phyloP scores from a whole-genome alignment of 176 grass and related monocot genomes.

The Bonia amplexicaulis region DNA sequence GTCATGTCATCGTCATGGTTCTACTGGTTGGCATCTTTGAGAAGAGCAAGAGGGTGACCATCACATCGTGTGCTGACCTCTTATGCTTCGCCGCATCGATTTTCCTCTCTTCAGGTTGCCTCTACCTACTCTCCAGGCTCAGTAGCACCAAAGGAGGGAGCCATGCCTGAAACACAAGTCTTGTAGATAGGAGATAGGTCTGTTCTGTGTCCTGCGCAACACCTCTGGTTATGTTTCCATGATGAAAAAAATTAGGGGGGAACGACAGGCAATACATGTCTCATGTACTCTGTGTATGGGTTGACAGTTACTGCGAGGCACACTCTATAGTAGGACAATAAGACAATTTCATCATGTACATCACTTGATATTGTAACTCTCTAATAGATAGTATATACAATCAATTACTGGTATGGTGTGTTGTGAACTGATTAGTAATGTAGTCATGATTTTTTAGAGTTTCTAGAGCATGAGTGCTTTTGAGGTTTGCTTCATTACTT shows the following conservation, averaged over 20 bases:
- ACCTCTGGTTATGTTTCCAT: background rate
- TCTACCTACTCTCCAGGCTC: slow-evolving; percentile 89
- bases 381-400: background rate
- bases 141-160: slow-evolving; percentile 30
- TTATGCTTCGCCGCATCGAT: slow-evolving; percentile 70
- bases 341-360: background rate
- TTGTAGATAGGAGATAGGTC: slow-evolving; percentile 22
- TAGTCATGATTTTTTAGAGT: background rate
- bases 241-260: background rate
- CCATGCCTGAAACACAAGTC: slow-evolving; percentile 32
- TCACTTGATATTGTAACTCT: slow-evolving; percentile 17
- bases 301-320: background rate
- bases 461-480: background rate
- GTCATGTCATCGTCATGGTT: slow-evolving; percentile 85
- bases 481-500: background rate
- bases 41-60: slow-evolving; percentile 75
- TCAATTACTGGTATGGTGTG: background rate
- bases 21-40: slow-evolving; percentile 86
- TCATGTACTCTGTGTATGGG: background rate
- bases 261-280: too few species aligned
- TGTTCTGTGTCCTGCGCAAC: slow-evolving; percentile 3
- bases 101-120: slow-evolving; percentile 74
- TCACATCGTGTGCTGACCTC: slow-evolving; percentile 58
- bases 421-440: background rate
- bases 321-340: slow-evolving; percentile 10